Evolutionary conservation across 1,139 yeast genomes (phyloP), one percentile per base, ranked within the genome.

Genomic region (Nakaseomyces delphensis): DNA sequence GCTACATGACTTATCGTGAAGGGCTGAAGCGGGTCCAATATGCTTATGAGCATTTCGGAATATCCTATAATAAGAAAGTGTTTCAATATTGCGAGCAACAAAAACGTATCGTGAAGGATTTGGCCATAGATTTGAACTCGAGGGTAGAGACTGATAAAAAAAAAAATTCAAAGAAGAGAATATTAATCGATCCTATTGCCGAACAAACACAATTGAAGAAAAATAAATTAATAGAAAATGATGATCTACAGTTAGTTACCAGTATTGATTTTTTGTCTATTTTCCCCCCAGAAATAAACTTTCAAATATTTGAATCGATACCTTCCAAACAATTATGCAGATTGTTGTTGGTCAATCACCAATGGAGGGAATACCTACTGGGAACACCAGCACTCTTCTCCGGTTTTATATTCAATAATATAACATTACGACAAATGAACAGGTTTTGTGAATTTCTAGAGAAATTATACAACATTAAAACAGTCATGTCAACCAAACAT

Each of bases 1-100:
- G 83, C 0, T 69, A 65, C 48, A 62, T 66, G 29, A 55, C 55
- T 4, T 69, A 69, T 45, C 70, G 68, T 40, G 52, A 55, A 31
- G 84, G 79, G 0, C 41, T 74, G 2, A 40, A 41, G 11, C 56
- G 45, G 39, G 54, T 59, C 2, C 50, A 42, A n/a, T 43, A 47
- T 2, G 63, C 59, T 0, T 42, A 49, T 10, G 46, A 45, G 4
- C 51, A 51, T 4, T 13, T 20, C 13, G 27, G 10, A 11, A n/a
- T 33, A 13, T 16, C 27, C 21, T 54, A 54, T 35, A 47, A 53
- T 3, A 29, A 60, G 9, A 35, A 48, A 38, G 38, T 50, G 47
- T 36, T 64, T 44, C 40, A 50, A 47, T 43, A 48, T 43, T 15
- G 53, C 52, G 32, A 27, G 19, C 40, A 38, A 28, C 35, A 38